Base-by-base conservation (phyloP, 1,139 yeast species). In the Suhomyces guaymorum region DNA sequence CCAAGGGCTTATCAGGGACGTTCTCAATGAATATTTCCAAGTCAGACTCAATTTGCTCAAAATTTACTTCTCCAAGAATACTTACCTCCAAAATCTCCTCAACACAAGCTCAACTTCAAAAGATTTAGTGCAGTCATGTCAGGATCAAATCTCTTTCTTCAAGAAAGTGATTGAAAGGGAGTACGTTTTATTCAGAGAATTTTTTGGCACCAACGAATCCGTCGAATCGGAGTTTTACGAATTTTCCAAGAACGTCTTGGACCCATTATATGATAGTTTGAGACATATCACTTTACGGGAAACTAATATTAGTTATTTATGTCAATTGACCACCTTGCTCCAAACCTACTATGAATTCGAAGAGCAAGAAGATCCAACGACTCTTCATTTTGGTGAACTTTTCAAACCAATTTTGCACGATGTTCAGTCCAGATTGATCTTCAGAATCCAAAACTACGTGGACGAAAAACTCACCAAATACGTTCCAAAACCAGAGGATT, bases 381-480 rank as follows among this genome's bases (percentile, higher is more conserved):
- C n/a, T n/a, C n/a, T n/a, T n/a, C n/a, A n/a, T n/a, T 72, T 73
- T 41, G 85, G 82, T 9, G 70, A 68, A 28, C 63, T 87, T 5
- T 82, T 86, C 47, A 78, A 76, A 41, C 89, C 95, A 0, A 73
- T 89, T 9, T 59, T 85, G 15, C 78, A 79, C 39, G 96, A 86
- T 49, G 78, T 82, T 1, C 97, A 90, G 57, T 73, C 88, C 2
- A 67, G 96, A 39, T 66, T 90, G 27, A 81, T 88, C 2, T 86
- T 89, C 58, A 69, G 92, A 48, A 82, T 85, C 5, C 95, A 88
- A 52, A 70, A 76, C 7, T 81, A 75, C 47, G 77, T 85, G 24
- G 94, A 85, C 46, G 73, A 75, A 24, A 81, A 79, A 39, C 77
- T 88, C 37, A 73, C 78, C 19, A 75, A 73, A 26, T 87, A 84